phyloP scores from a whole-genome alignment of 805 yeast species.

The Candida pini region DNA sequence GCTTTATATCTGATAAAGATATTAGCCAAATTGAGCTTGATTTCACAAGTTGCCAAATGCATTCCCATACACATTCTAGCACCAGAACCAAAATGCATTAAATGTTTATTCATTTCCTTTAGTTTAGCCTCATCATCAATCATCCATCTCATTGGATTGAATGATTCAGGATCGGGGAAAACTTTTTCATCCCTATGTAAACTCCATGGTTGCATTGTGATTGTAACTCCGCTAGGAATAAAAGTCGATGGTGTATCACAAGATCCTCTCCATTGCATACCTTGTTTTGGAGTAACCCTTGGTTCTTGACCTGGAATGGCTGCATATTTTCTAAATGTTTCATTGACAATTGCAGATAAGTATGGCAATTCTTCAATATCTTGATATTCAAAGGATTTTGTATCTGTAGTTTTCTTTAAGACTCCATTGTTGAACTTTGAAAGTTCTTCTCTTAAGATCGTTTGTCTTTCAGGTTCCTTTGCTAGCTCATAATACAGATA shows the following conservation, averaged over 20 bases:
- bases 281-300: slow-evolving; percentile 33
- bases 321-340: slow-evolving; percentile 56
- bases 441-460: slow-evolving; percentile 40
- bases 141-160: slow-evolving; percentile 58
- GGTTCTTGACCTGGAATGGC: slow-evolving; percentile 76
- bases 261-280: slow-evolving; percentile 11
- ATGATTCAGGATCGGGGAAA: slow-evolving; percentile 33
- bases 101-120: slow-evolving; percentile 41
- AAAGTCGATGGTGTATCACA: slow-evolving; percentile 14
- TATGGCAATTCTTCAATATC: slow-evolving; percentile 50
- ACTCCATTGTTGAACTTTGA: slow-evolving; percentile 17
- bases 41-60: slow-evolving; percentile 61
- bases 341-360: slow-evolving; percentile 57
- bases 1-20: slow-evolving; percentile 43
- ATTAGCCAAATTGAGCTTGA: slow-evolving; percentile 50
- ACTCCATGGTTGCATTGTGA: slow-evolving; percentile 56
- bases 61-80: slow-evolving; percentile 70
- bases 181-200: slow-evolving; percentile 42
- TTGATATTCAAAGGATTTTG: slow-evolving; percentile 27
- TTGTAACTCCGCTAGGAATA: slow-evolving; percentile 45
- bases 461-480: slow-evolving; percentile 42
- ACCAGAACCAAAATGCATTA: slow-evolving; percentile 71
- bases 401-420: slow-evolving; percentile 15
- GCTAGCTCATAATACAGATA: slow-evolving; percentile 57
- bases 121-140: slow-evolving; percentile 31